Evolutionary conservation across 257 asterid genomes (phyloP), one percentile per base, ranked within the genome.

Genomic region (Parsonsia alboflavescens): DNA sequence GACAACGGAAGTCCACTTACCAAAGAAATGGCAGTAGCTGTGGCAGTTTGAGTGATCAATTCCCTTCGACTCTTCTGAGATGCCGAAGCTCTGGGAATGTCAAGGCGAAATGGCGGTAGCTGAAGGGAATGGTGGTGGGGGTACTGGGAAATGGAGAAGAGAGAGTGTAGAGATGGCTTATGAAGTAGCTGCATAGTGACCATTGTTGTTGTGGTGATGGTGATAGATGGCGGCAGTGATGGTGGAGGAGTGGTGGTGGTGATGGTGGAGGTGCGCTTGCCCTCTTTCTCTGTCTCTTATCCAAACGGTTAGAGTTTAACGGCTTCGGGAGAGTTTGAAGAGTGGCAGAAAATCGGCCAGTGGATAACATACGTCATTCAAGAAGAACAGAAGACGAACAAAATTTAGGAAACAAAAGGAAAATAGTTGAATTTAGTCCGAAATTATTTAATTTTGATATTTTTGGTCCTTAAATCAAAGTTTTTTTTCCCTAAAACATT

Each of bases 1-100:
- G 64, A 54, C 19, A 70, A 30, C 26, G 50, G 22, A 65, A 65
- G 49, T 24, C 73, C 44, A 68, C 62, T 65, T 15, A 72, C 36
- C 68, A 77, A 63, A 17, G 76, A 71, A 72, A 72, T 42, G 15
- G 79, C 46, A 5, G 69, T 21, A n/a, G 68, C 68, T 2, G 76
- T 39, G 4, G 73, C 68, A 13, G 68, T 71, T 58, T 71, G 77
- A 0, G 73, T 17, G 22, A 77, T 53, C 26, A 72, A 19, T 65
- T 68, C 64, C 80, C 80, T 73, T 33, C 80, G 72, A 30, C 77
- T 68, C 76, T 72, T 77, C 39, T 64, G 80, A 53, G 73, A 19
- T 24, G 76, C 76, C 49, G 75, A 76, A 24, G 76, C 80, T 77
- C 71, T 71, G 11, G 80, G 75, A 36, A 69, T 21, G 17, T 21